Base-by-base conservation (phyloP, 2,329 filamentous ascomycete genomes). In the Hypoxylon sp. region DNA sequence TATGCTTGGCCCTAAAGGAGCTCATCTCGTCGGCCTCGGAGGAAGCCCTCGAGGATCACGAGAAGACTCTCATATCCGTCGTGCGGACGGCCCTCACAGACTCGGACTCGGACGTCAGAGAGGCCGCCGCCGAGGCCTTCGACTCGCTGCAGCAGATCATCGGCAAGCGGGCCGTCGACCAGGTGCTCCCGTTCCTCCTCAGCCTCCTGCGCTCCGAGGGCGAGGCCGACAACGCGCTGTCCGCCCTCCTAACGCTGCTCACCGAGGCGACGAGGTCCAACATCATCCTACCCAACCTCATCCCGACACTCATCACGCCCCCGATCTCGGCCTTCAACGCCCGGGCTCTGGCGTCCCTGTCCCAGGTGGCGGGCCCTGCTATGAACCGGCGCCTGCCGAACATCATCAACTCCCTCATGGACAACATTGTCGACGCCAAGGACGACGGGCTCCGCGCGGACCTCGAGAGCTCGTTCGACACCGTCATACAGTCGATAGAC, bases 321-420 rank as follows among this genome's bases (percentile, higher is more conserved):
- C 95, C 95, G 1, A 97, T 99, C 67, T 90, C 92, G 23, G 86
- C 89, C 0, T 99, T 99, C 83, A 97, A 99, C 71, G 95, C 96
- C 58, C 92, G 89, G 73, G 95, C 95, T 10, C 79, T 99, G 63
- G 95, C 95, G 31, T 98, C 95, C 21, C 78, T 99, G 67, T 93
- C 96, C 46, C 88, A 93, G 75, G 96, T 99, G 47, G 94, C 95
- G 58, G 89, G 92, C 49, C 83, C 88, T 50, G 88, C 93, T 50
- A 97, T 99, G 90, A 96, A 93, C 67, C 85, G 95, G 69, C 88
- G 92, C 67, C 77, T 99, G 56, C 92, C 94, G 13, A 90, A 86
- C 61, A 97, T 99, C 62, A 85, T 99, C 75, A 97, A 96, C 73
- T 88, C 92, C 2, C 83, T 99, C 41, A 92, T 98, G 88, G 93